Conservation (phyloP, 2,329 filamentous ascomycete species). For the Aspergillus sp. region DNA sequence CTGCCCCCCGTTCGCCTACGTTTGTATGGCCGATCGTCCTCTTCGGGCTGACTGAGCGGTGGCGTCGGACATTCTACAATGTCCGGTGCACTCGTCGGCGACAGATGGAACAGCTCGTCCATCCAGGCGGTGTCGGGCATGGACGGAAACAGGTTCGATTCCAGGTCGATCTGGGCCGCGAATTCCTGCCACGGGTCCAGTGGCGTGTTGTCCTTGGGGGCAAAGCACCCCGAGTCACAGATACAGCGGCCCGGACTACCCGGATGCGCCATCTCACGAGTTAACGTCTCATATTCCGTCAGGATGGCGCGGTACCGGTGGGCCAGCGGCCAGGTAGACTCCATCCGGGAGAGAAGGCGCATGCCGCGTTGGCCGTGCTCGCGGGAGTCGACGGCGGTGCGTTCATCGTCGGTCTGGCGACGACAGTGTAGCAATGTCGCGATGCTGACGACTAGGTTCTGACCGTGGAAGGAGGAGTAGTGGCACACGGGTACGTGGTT, state of each 20-base stretch:
- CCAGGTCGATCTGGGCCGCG: conserved; percentile 1
- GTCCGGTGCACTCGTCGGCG: background rate
- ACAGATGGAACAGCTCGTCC: conserved; percentile 4
- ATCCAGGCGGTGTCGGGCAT: conserved; percentile 5
- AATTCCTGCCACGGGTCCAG: conserved; percentile 5
- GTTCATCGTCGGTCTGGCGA: conserved; percentile 2
- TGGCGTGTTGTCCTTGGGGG: background rate
- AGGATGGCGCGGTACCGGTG: conserved; percentile 2
- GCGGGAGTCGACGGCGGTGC: background rate
- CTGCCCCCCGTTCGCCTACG: background rate
- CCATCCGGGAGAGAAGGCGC: background rate
- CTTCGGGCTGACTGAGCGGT: background rate
- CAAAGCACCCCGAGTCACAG: background rate
- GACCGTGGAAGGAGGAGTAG: conserved; percentile 5
- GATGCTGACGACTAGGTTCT: conserved; percentile 5
- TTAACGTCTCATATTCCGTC: conserved; percentile 4
- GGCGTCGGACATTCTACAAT: background rate
- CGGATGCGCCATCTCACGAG: background rate
- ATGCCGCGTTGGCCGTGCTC: background rate
- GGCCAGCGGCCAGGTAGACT: conserved; percentile 2
- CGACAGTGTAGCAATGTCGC: conserved; percentile 2
- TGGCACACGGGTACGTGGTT: conserved; percentile 1
- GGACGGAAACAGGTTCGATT: conserved; percentile 1
- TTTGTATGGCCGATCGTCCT: background rate
- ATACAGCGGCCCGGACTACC: background rate